Evolutionary conservation across 164 flowering plant genomes (phyloP), one percentile per base, ranked within the genome.

Genomic region (Tetrastigma voinierianum): DNA sequence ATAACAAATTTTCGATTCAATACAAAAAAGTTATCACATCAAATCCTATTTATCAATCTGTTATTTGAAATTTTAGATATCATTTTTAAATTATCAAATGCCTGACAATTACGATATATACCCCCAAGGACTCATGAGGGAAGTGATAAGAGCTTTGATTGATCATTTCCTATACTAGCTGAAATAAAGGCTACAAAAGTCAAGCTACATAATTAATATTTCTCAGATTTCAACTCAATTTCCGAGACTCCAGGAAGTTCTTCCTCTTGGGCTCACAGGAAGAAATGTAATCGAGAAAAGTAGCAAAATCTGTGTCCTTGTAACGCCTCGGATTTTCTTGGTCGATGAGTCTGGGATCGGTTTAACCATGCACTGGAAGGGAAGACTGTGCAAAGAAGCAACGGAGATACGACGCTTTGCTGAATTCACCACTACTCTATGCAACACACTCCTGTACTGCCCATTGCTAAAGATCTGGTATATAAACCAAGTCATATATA

Each of bases 361-460:
- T 32, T 77, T 57, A n/a, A 92, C 69, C 23, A 20, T 55, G 24
- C 68, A 52, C 6, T 78, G 48, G 56, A 79, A 78, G 2, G 91
- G 85, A 14, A 90, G 68, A 57, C 86, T 84, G 66, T 90, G 98
- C 76, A 93, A 67, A 2, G 96, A 81, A 20, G 96, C 98, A 25
- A 89, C 86, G 0, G 96, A 90, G 1, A 85, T 78, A 2, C 98
- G 74, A 45, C 81, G 57, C 59, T 61, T 81, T 7, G 43, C 58
- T 0, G 90, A 68, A 61, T 93, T 93, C 60, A 84, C 91, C 2
- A 81, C 19, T 2, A 86, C 98, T 53, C 96, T 78, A 62, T 93
- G 98, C 13, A 90, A 43, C 61, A 90, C 88, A 57, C 98, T 93
- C 78, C 83, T 90, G 86, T 89, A 93, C 69, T 76, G 86, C 40